Percentiles rank a stretch among this genome's conserved stretches.
phyloP scores from a whole-genome alignment of 1,139 yeast genomes.

The Tardiomyces digboiensis region DNA sequence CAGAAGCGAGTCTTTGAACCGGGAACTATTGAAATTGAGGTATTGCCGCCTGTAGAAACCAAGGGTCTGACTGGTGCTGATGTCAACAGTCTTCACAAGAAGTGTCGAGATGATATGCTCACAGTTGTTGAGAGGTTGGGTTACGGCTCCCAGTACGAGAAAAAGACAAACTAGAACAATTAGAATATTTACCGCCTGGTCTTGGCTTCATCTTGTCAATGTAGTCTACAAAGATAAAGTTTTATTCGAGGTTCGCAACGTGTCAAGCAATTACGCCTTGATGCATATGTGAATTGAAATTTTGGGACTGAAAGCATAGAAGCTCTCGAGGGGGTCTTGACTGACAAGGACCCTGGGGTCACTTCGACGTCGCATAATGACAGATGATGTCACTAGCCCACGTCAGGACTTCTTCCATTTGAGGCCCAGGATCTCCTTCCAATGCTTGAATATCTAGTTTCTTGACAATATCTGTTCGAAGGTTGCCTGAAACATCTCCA shows the following conservation, averaged over 20 bases:
- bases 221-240: no score
- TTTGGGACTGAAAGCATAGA: no score
- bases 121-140: slow-evolving; percentile 9
- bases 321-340: no score
- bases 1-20: slow-evolving; percentile 39
- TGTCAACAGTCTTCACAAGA: slow-evolving; percentile 39
- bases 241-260: no score
- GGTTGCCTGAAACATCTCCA: slow-evolving; percentile 36
- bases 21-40: slow-evolving; percentile 56
- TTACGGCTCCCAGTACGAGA: neutral
- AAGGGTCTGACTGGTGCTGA: slow-evolving; percentile 49
- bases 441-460: neutral
- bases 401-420: neutral
- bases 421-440: neutral
- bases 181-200: no score
- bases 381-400: neutral
- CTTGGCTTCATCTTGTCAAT: no score
- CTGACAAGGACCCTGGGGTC: no score
- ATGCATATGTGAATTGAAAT: no score
- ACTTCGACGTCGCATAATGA: no score
- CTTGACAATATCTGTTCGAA: neutral
- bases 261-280: no score
- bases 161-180: neutral
- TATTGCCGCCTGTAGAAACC: slow-evolving; percentile 59
- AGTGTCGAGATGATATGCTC: slow-evolving; percentile 30